Evolutionary conservation across 768 basidiomycete genomes (phyloP).

Genomic region (Suillus fuscotomentosus): DNA sequence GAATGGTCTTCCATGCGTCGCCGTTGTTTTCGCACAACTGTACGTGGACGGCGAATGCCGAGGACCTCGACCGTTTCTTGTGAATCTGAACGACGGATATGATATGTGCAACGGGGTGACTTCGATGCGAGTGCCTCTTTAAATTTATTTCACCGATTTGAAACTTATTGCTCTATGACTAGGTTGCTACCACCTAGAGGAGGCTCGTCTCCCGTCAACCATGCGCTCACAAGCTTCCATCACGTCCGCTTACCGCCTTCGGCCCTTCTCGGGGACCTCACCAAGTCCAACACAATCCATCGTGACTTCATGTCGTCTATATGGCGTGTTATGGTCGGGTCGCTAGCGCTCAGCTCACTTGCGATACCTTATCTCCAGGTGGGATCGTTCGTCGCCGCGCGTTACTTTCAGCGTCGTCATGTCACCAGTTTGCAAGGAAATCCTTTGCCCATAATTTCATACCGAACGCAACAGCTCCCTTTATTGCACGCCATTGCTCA

Average conservation of each 20-base stretch:
- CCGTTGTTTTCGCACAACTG: no score
- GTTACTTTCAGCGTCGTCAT: conserved; percentile 31
- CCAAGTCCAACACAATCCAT: conserved; percentile 16
- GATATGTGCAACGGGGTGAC: no score
- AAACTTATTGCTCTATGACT: neutral
- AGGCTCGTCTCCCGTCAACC: conserved; percentile 31
- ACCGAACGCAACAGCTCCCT: conserved; percentile 42
- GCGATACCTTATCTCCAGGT: conserved; percentile 25
- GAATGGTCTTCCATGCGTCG: no score
- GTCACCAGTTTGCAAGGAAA: conserved; percentile 8
- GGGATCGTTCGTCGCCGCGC: conserved; percentile 23
- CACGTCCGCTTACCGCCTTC: conserved; percentile 30
- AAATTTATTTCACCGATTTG: neutral
- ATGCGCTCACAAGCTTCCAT: conserved; percentile 36
- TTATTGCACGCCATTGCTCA: conserved; percentile 36
- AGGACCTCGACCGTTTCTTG: no score
- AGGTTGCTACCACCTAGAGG: conserved; percentile 26
- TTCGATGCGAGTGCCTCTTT: neutral
- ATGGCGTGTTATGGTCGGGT: conserved; percentile 31
- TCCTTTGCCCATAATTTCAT: conserved; percentile 32
- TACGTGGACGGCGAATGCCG: no score
- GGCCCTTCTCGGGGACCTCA: conserved; percentile 30
- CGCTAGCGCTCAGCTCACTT: conserved; percentile 26
- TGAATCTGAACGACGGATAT: no score
- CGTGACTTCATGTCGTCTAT: conserved; percentile 26